phyloP scores from a whole-genome alignment of 768 basidiomycete genomes.

The Ephemerocybe angulata region DNA sequence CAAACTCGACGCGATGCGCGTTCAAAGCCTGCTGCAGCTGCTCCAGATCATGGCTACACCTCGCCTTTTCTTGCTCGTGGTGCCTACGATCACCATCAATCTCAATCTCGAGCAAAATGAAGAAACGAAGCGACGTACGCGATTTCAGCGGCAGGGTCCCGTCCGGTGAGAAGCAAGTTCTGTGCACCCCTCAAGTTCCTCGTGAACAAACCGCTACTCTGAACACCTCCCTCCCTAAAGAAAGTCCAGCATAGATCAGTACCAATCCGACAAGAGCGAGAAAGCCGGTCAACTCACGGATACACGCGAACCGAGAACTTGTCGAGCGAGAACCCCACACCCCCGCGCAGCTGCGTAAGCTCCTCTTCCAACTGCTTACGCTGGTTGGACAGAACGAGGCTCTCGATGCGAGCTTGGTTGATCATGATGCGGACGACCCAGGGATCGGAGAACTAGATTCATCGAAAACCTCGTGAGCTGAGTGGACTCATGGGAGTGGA shows the following conservation, averaged over 20 bases:
- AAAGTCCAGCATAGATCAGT: background rate
- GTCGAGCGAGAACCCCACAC: constrained; percentile 62
- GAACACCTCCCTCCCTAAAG: constrained; percentile 65
- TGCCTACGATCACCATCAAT: too few relatives aligned
- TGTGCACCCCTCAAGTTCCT: constrained; percentile 27
- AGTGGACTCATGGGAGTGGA: too few relatives aligned
- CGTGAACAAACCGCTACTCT: constrained; percentile 38
- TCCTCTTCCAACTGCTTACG: too few relatives aligned
- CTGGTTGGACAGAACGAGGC: constrained; percentile 56
- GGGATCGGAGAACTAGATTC: constrained; percentile 61
- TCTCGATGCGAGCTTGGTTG: constrained; percentile 71
- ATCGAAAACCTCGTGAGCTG: background rate
- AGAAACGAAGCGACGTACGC: constrained; percentile 35
- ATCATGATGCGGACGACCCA: constrained; percentile 80
- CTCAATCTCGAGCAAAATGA: too few relatives aligned
- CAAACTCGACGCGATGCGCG: too few relatives aligned
- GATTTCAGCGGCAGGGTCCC: constrained; percentile 47
- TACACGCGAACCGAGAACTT: constrained; percentile 60
- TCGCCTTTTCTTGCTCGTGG: too few relatives aligned
- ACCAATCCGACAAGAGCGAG: background rate
- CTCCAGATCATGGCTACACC: too few relatives aligned
- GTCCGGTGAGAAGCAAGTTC: constrained; percentile 51
- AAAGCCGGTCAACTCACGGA: constrained; percentile 48
- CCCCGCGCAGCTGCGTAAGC: constrained; percentile 44
- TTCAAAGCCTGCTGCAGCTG: too few relatives aligned